Evolutionary conservation across 169 alveolate genomes (phyloP).

Genomic region (Perkinsus olseni): DNA sequence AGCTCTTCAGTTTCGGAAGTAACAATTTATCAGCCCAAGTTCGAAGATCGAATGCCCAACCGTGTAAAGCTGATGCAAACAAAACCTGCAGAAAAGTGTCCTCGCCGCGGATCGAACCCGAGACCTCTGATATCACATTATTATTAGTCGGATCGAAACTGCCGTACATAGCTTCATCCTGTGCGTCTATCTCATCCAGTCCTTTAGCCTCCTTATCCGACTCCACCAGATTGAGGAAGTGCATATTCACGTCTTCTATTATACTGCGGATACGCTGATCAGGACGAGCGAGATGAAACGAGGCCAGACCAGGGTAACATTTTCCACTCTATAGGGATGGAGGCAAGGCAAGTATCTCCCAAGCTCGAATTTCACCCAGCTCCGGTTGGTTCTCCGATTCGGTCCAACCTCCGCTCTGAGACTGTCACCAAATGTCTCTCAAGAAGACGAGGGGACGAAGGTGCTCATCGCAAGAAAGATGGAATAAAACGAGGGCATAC

Average conservation of each 20-base stretch:
- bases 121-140: not conserved
- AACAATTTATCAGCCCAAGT: not conserved
- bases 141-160: not conserved
- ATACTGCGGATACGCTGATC: not conserved
- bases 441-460: too few species aligned
- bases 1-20: not conserved
- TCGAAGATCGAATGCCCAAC: constrained; percentile 19
- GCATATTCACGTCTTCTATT: not conserved
- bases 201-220: not conserved
- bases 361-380: too few species aligned
- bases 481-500: too few species aligned
- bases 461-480: too few species aligned
- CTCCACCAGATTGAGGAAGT: not conserved
- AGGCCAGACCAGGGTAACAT: too few species aligned
- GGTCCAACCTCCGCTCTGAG: too few species aligned
- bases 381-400: too few species aligned
- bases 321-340: too few species aligned
- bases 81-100: not conserved
- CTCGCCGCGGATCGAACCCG: not conserved
- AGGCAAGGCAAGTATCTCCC: too few species aligned
- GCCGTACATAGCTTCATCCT: not conserved
- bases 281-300: too few species aligned
- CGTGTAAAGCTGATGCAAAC: constrained; percentile 20
- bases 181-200: not conserved
- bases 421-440: too few species aligned